phyloP scores from a whole-genome alignment of 371 early-diverging fungal species.

The Mucor ambiguus region DNA sequence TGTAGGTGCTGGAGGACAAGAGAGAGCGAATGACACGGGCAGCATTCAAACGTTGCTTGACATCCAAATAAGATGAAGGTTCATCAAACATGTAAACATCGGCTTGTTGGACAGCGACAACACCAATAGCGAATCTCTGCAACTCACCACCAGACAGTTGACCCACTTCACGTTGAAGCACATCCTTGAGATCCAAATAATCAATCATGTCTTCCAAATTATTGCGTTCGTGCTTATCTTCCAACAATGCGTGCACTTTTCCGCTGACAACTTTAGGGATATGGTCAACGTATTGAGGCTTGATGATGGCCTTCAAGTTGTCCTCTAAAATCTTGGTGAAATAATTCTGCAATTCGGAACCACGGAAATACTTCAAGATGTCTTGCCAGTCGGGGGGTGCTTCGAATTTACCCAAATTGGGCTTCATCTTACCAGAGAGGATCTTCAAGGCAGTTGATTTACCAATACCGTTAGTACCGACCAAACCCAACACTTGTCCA shows the following conservation, averaged over 20 bases:
- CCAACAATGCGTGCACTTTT: slow-evolving; percentile 78
- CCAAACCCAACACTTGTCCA: slow-evolving; percentile 98
- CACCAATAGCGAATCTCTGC: slow-evolving; percentile 98
- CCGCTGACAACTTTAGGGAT: slow-evolving; percentile 91
- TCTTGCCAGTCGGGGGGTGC: slow-evolving; percentile 97
- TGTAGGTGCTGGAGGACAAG: slow-evolving; percentile 76
- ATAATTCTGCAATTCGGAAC: slow-evolving; percentile 99
- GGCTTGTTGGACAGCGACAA: slow-evolving; percentile 86
- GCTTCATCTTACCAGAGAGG: slow-evolving; percentile 96
- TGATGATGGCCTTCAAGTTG: slow-evolving; percentile 92
- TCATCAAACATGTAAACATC: slow-evolving; percentile 99
- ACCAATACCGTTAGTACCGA: slow-evolving; percentile 99
- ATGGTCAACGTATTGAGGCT: slow-evolving; percentile 99
- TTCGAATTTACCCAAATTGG: slow-evolving; percentile 94
- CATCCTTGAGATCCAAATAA: slow-evolving; percentile 82
- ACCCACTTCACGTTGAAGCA: slow-evolving; percentile 88
- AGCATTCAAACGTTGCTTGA: slow-evolving; percentile 99
- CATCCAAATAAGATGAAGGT: slow-evolving; percentile 99
- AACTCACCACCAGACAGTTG: slow-evolving; percentile 99
- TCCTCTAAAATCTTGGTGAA: slow-evolving; percentile 99
- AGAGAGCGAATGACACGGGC: slow-evolving; percentile 94
- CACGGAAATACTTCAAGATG: slow-evolving; percentile 97
- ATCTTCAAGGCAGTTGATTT: slow-evolving; percentile 98
- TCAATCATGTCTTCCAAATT: slow-evolving; percentile 79
- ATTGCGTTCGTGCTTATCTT: slow-evolving; percentile 74